Conservation (phyloP, 768 basidiomycete genomes). For the Neoboletus brunneissimus region DNA sequence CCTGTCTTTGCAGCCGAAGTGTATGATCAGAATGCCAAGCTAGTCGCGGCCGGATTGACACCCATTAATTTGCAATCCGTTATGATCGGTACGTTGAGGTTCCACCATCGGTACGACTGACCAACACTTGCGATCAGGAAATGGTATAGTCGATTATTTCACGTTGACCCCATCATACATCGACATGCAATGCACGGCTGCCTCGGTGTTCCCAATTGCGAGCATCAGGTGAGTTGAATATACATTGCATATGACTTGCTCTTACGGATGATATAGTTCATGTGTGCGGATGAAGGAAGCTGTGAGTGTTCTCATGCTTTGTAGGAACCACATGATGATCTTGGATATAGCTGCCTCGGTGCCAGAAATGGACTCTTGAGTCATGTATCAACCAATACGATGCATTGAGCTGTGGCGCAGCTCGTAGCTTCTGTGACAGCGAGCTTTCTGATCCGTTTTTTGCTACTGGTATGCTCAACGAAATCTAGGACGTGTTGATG, state of each 20-base stretch:
- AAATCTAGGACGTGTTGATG: not conserved
- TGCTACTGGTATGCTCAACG: constrained; percentile 30
- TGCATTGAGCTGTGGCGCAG: constrained; percentile 62
- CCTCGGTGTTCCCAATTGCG: constrained; percentile 49
- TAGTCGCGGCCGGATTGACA: constrained; percentile 43
- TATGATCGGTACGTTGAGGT: constrained; percentile 41
- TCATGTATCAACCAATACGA: constrained; percentile 70
- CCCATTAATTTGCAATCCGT: constrained; percentile 50
- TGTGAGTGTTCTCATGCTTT: constrained; percentile 23
- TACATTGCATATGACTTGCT: not conserved
- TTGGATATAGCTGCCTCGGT: constrained; percentile 60
- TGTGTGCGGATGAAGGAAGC: constrained; percentile 45
- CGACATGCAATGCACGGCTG: constrained; percentile 55
- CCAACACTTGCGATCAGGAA: constrained; percentile 31
- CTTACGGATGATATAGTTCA: constrained; percentile 12
- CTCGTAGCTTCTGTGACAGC: constrained; percentile 62
- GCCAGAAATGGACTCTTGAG: constrained; percentile 53
- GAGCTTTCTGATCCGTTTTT: constrained; percentile 34
- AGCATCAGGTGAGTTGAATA: constrained; percentile 20
- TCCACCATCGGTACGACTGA: not conserved
- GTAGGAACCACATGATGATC: not conserved
- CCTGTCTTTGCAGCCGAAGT: constrained; percentile 49
- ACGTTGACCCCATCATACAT: constrained; percentile 42
- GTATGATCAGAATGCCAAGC: constrained; percentile 45
- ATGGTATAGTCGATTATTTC: constrained; percentile 41